Evolutionary conservation across 1,284 basidiomycete genomes (phyloP), one percentile per base, ranked within the genome.

Genomic region (Lentinus polychrous): DNA sequence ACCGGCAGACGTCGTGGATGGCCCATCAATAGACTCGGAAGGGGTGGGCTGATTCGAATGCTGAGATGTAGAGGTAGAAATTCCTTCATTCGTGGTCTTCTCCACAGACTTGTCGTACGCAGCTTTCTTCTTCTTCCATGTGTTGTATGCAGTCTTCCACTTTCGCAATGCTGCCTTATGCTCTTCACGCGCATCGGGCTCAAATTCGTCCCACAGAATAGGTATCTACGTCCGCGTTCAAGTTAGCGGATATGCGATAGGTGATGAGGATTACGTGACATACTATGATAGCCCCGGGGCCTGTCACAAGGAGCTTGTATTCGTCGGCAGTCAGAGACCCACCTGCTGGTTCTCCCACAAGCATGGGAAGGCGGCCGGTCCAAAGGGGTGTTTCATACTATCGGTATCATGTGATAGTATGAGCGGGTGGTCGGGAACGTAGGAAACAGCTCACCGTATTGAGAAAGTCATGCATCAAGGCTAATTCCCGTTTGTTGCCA

Each of bases 261-360:
- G 15, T 35, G n/a, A 34, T 34, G 33, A 14, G 46, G 11, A 31
- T 1, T 32, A n/a, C n/a, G n/a, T n/a, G 8, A 55, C 55, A 22
- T 50, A 66, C 63, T 17, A 64, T 55, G 14, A 64, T 57, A 10
- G 61, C 51, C 41, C 56, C 55, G 23, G 55, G 50, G 1, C 43
- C 52, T 11, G 58, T 56, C 0, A 49, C 41, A 5, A 62, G 52
- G 22, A 55, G 50, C 46, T 60, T 62, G 47, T 60, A 66, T 42
- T 66, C 60, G 52, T 68, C 66, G 1, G 65, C 63, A 2, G 59
- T 59, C 0, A 67, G 50, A 4, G 58, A 62, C 1, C 66, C 66
- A 18, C 66, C 65, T 8, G 65, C 64, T 5, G 65, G 64, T 35
- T 66, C 59, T 1, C 66, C 65, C 10, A 68, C 64, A 12, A 52